phyloP scores from a whole-genome alignment of 495 filamentous ascomycete species.

The Pseudomonodictys pantanalensis region DNA sequence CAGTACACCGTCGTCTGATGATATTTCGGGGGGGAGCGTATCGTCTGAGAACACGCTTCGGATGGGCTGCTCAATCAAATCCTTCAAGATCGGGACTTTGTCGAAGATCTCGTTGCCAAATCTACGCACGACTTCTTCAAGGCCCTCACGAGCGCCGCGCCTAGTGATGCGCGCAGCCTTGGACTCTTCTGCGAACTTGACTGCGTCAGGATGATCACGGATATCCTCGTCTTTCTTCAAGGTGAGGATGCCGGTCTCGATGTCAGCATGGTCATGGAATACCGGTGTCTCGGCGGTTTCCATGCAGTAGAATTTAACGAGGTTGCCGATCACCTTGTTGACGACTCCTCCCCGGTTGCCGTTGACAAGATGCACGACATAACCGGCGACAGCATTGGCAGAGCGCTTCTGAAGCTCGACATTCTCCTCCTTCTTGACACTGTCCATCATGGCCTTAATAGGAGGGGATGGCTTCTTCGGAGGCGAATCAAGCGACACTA shows the following conservation, averaged over 20 bases:
- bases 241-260: conserved; percentile 78
- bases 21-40: conserved; percentile 63
- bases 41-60: conserved; percentile 69
- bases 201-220: conserved; percentile 85
- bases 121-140: conserved; percentile 77
- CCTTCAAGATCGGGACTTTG: conserved; percentile 73
- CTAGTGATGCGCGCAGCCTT: conserved; percentile 82
- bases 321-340: conserved; percentile 88
- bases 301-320: conserved; percentile 94
- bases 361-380: conserved; percentile 82
- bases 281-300: conserved; percentile 97
- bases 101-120: conserved; percentile 75
- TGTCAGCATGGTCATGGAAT: conserved; percentile 71
- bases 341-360: conserved; percentile 73
- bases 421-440: conserved; percentile 92
- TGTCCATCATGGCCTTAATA: conserved; percentile 97
- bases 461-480: conserved; percentile 87
- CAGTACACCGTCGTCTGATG: conserved; percentile 62
- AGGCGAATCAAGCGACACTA: conserved; percentile 78
- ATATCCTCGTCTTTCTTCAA: conserved; percentile 96
- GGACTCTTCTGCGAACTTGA: conserved; percentile 80
- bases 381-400: conserved; percentile 70
- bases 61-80: conserved; percentile 77
- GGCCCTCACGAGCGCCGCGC: conserved; percentile 88
- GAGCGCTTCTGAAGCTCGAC: conserved; percentile 85